Base-by-base conservation (phyloP, 1,284 basidiomycete species). In the Calocybe gambosa region DNA sequence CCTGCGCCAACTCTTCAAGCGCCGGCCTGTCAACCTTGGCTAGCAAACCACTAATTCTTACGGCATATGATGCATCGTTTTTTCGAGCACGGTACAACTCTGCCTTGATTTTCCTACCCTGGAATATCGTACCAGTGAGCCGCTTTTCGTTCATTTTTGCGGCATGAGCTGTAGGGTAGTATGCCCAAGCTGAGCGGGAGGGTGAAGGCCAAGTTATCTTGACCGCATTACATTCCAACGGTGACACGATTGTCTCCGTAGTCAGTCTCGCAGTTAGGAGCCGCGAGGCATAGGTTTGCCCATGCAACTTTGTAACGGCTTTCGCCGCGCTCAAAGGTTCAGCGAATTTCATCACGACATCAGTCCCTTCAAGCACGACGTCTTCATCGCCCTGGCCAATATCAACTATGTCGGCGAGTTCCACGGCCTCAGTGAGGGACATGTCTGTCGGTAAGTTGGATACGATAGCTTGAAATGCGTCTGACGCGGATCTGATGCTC, bases 121-220 rank as follows among this genome's bases (percentile, higher is more conserved):
- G 55, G 43, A 71, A 58, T 7, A 55, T 52, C 23, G 55, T 54
- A 1, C 65, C 68, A 43, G 72, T 51, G 9, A 76, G 56, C 34
- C 61, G 59, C n/a, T 49, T 53, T 12, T 59, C 66, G 43, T 67
- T 66, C 7, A 53, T 43, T 50, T 73, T 75, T 8, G 72, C 73
- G 9, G 47, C 43, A 2, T 62, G 58, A 9, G 75, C 62, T 2
- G 58, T 66, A 1, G 59, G 26, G 50, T 72, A 78, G 49, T 65
- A 66, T 13, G 59, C 62, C 71, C 72, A 77, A 1, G 64, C 73
- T 8, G 55, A 57, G 29, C 57, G 51, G 40, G 55, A 62, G 0
- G 73, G 67, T 18, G 66, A 60, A 21, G 64, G 63, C 73, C 74
- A 78, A 26, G 55, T 56, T 7, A 69, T 37, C 46, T 58, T 65